Percentiles rank a stretch among this genome's conserved stretches.
Evolutionary conservation across 805 yeast genomes (phyloP).

Genomic region (Starmerella sp.): DNA sequence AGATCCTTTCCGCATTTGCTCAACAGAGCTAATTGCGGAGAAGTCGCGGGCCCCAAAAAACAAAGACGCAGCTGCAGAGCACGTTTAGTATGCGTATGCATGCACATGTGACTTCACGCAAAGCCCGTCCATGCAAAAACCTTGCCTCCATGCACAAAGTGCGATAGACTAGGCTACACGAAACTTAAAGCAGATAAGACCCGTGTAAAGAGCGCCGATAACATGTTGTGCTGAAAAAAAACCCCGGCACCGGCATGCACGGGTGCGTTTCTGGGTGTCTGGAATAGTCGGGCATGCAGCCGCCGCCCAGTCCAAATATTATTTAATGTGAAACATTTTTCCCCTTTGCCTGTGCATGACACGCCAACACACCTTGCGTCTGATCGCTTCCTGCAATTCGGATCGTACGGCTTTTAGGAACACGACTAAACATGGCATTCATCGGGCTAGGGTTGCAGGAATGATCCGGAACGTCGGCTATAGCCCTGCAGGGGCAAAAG

Average conservation of each 20-base stretch:
- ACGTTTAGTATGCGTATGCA: background rate
- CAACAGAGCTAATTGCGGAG: background rate
- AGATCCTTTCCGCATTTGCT: no score
- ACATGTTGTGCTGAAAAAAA: no score
- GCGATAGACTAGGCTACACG: background rate
- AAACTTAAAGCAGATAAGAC: background rate
- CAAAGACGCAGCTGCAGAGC: background rate
- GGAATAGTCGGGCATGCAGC: no score
- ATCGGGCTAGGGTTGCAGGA: background rate
- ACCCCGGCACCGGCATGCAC: no score
- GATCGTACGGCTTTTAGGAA: background rate
- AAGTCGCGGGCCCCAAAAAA: background rate
- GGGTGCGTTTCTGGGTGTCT: no score
- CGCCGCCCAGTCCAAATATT: no score
- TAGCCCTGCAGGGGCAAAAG: background rate
- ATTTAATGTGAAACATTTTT: no score
- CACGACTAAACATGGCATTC: background rate
- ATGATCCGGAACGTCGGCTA: background rate
- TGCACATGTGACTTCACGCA: background rate
- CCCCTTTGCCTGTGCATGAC: no score
- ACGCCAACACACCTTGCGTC: background rate
- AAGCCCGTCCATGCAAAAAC: background rate
- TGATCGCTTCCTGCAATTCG: background rate
- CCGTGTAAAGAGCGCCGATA: background rate
- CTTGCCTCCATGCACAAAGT: background rate